A percentile compares a stretch with the other conserved stretches of the same genome.
These are phyloP conservation scores for Paxillus rubicundulus DNA, from an alignment of 768 basidiomycete species.

Conservation along the genomic window DNA sequence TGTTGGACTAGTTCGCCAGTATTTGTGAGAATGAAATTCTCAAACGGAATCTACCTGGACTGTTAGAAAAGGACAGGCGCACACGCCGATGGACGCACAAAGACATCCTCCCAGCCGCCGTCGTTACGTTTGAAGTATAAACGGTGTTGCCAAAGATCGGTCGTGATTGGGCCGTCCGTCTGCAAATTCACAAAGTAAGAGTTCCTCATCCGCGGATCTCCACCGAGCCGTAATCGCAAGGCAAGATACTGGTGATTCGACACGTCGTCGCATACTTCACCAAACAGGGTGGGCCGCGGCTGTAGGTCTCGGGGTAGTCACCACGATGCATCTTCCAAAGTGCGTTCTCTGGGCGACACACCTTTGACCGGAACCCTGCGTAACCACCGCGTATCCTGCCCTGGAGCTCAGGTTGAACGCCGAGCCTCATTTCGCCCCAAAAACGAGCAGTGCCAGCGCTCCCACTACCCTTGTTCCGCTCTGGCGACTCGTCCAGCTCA, in stretches of 20 bases:
- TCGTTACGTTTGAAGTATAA: conserved; percentile 71
- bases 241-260: conserved; percentile 78
- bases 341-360: conserved; percentile 26
- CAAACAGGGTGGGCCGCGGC: conserved; percentile 82
- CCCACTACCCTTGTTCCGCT: conserved; percentile 44
- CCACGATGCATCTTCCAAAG: not conserved
- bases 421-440: conserved; percentile 75
- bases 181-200: conserved; percentile 95
- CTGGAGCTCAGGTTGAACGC: conserved; percentile 64
- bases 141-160: conserved; percentile 93
- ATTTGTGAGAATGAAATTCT: conserved; percentile 71
- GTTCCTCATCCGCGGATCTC: conserved; percentile 70
- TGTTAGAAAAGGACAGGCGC: conserved; percentile 1
- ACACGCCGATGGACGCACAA: conserved; percentile 46
- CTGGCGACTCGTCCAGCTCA: conserved; percentile 57
- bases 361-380: conserved; percentile 87
- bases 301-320: conserved; percentile 25
- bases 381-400: conserved; percentile 80
- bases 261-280: conserved; percentile 81
- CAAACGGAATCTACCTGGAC: conserved; percentile 69
- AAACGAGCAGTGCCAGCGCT: conserved; percentile 62
- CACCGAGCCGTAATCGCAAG: conserved; percentile 73
- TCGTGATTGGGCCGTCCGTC: conserved; percentile 76
- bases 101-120: conserved; percentile 77
- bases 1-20: conserved; percentile 65